Percentiles rank a stretch among this genome's conserved stretches.
These are phyloP conservation scores for Kurtzmaniella quercitrusa DNA, from an alignment of 1,139 yeast genomes.

Conservation along the genomic window DNA sequence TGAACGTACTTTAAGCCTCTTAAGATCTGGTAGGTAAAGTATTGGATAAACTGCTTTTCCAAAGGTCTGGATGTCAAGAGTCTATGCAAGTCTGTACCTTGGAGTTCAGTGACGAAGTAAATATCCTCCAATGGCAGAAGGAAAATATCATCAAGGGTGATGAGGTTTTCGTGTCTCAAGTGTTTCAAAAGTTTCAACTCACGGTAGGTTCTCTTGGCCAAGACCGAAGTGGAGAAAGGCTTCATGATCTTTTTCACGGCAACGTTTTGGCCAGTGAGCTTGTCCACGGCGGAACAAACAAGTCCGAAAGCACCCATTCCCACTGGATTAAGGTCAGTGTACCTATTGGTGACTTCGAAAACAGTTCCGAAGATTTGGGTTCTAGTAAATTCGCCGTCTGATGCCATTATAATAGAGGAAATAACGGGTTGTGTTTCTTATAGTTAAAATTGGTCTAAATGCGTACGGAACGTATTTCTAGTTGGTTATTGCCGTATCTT, in stretches of 20 bases:
- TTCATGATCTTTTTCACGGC: slow-evolving; percentile 98
- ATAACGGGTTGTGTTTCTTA: not conserved
- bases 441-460: slow-evolving; percentile 1
- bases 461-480: not conserved
- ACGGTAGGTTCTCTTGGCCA: slow-evolving; percentile 94
- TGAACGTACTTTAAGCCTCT: slow-evolving; percentile 94
- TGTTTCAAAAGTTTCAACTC: slow-evolving; percentile 92
- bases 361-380: slow-evolving; percentile 80
- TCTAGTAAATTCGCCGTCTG: slow-evolving; percentile 44
- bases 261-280: slow-evolving; percentile 85
- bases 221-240: slow-evolving; percentile 91
- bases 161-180: slow-evolving; percentile 89
- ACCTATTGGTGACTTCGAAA: slow-evolving; percentile 88
- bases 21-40: slow-evolving; percentile 88
- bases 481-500: not conserved
- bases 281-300: slow-evolving; percentile 94
- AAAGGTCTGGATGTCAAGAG: slow-evolving; percentile 87
- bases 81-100: slow-evolving; percentile 94
- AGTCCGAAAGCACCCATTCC: slow-evolving; percentile 99
- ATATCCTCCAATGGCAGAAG: slow-evolving; percentile 94
- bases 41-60: slow-evolving; percentile 94
- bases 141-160: slow-evolving; percentile 90
- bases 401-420: slow-evolving; percentile 29
- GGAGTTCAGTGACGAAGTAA: slow-evolving; percentile 92
- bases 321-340: slow-evolving; percentile 90